phyloP scores from a whole-genome alignment of 2,329 filamentous ascomycete genomes.

The Paraphoma chrysanthemicola region DNA sequence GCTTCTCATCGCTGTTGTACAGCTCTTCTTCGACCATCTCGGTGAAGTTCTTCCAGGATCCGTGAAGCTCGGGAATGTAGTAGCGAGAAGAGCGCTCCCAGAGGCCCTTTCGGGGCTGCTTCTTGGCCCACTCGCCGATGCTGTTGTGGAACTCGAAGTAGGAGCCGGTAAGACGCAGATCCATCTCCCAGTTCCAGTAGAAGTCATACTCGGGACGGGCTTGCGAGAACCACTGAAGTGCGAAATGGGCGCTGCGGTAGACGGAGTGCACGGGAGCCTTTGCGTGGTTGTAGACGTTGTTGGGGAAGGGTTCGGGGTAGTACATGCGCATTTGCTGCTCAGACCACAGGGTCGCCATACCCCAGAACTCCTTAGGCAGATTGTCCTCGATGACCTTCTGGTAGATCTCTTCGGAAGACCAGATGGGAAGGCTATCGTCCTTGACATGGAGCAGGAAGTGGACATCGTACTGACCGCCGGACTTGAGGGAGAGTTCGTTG shows the following conservation, averaged over 20 bases:
- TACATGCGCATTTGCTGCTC: slow-evolving; percentile 90
- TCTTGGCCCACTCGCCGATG: slow-evolving; percentile 68
- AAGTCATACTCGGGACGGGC: slow-evolving; percentile 60
- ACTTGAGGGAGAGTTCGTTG: slow-evolving; percentile 78
- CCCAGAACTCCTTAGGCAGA: slow-evolving; percentile 84
- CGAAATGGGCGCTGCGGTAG: slow-evolving; percentile 70
- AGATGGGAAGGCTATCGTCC: slow-evolving; percentile 76
- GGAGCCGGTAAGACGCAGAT: slow-evolving; percentile 79
- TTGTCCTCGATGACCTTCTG: slow-evolving; percentile 70
- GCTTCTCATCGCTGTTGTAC: slow-evolving; percentile 55
- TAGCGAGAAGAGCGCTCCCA: slow-evolving; percentile 78
- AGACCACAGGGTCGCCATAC: slow-evolving; percentile 90
- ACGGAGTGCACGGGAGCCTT: slow-evolving; percentile 80
- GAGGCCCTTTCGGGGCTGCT: slow-evolving; percentile 73
- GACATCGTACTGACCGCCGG: slow-evolving; percentile 85
- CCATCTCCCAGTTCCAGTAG: slow-evolving; percentile 90
- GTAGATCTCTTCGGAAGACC: slow-evolving; percentile 76
- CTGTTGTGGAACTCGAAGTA: slow-evolving; percentile 81
- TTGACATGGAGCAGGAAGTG: slow-evolving; percentile 87
- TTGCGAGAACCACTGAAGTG: slow-evolving; percentile 60
- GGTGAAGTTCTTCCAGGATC: slow-evolving; percentile 72
- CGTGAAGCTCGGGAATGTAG: slow-evolving; percentile 74
- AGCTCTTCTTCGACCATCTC: slow-evolving; percentile 66
- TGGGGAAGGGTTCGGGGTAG: slow-evolving; percentile 86
- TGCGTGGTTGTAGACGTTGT: slow-evolving; percentile 70